phyloP scores from a whole-genome alignment of 768 basidiomycete species.

The Lactarius akahatsu region DNA sequence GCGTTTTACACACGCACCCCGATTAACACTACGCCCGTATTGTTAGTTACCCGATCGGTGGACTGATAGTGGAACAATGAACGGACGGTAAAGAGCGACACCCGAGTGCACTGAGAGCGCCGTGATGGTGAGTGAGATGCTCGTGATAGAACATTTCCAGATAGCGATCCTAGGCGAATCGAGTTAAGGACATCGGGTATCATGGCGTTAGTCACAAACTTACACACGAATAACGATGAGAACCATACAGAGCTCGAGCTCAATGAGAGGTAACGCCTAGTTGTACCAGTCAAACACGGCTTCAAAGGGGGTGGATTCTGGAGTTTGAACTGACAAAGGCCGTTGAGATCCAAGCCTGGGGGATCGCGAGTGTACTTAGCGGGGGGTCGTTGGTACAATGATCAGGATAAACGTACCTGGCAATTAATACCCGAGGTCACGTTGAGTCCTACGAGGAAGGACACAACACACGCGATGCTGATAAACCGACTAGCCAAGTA shows the following conservation, averaged over 20 bases:
- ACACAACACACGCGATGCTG: slow-evolving; percentile 19
- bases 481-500: slow-evolving; percentile 15
- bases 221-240: slow-evolving; percentile 22
- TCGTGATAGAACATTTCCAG: neutral
- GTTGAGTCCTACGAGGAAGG: slow-evolving; percentile 13
- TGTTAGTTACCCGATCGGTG: neutral
- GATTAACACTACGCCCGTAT: neutral
- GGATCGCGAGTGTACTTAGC: neutral
- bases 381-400: too few species aligned
- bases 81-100: slow-evolving; percentile 8
- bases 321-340: slow-evolving; percentile 9
- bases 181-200: neutral
- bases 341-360: slow-evolving; percentile 14
- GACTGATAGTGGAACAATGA: neutral
- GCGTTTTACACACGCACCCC: slow-evolving; percentile 5
- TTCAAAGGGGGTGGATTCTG: neutral
- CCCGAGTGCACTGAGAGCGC: slow-evolving; percentile 3
- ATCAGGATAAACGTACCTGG: slow-evolving; percentile 7
- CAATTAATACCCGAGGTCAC: slow-evolving; percentile 8
- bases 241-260: slow-evolving; percentile 11
- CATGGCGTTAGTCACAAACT: neutral
- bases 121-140: neutral
- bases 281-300: neutral
- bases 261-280: slow-evolving; percentile 16
- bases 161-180: slow-evolving; percentile 10